Evolutionary conservation across 192 early-diverging fungal genomes (phyloP).

Genomic region (Fimicolochytrium jonesii): DNA sequence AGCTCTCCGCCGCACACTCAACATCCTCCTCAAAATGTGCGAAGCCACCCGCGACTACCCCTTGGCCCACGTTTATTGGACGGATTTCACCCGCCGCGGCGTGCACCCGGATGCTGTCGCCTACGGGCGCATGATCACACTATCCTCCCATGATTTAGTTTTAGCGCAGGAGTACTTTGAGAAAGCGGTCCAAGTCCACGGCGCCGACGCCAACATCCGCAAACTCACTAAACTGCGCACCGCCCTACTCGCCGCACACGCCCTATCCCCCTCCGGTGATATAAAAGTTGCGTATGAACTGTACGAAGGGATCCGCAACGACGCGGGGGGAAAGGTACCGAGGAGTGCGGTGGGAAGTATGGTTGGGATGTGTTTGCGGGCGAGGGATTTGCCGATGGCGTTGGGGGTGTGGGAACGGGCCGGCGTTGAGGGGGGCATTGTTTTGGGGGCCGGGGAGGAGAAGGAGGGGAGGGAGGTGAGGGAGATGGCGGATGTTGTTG

Average conservation of each 20-base stretch:
- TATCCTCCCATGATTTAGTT: no score
- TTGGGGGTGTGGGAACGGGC: neutral
- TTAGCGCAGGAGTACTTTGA: constrained; percentile 8
- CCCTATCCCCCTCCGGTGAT: constrained; percentile 24
- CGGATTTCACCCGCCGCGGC: constrained; percentile 1
- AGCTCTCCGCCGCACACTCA: neutral
- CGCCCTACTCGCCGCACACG: constrained; percentile 13
- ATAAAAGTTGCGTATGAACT: neutral
- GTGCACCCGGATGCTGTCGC: constrained; percentile 8
- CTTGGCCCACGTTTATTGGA: neutral
- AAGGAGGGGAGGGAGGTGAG: no score
- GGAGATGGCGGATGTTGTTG: no score
- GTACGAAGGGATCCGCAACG: constrained; percentile 12
- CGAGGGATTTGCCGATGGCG: neutral
- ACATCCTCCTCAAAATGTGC: constrained; percentile 17
- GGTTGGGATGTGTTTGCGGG: neutral
- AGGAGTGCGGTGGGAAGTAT: neutral
- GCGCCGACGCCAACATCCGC: neutral
- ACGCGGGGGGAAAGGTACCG: constrained; percentile 25
- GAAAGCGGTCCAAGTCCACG: neutral
- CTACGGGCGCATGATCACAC: constrained; percentile 31
- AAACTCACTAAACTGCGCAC: constrained; percentile 12
- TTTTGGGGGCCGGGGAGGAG: no score
- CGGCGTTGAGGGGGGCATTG: no score
- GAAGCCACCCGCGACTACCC: neutral